Percentiles rank a stretch among this genome's conserved stretches.
phyloP scores from a whole-genome alignment of 2,329 filamentous ascomycete genomes.

The Ophiostoma montium region DNA sequence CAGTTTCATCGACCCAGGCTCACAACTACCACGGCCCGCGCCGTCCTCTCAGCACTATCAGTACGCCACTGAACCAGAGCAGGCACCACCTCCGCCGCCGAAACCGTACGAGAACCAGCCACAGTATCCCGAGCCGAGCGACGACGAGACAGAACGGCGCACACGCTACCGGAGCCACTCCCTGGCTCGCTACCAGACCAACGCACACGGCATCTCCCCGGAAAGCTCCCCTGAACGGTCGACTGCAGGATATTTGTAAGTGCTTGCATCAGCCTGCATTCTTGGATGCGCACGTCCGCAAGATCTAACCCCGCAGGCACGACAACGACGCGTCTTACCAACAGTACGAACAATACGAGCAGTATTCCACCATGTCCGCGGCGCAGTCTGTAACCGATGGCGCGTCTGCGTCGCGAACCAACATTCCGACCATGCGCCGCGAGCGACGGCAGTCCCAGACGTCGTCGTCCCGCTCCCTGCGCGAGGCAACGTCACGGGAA shows the following conservation, averaged over 20 bases:
- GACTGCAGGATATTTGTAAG: neutral
- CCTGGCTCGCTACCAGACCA: neutral
- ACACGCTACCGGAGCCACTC: conserved; percentile 9
- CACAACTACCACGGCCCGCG: conserved; percentile 15
- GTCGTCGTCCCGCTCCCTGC: conserved; percentile 22
- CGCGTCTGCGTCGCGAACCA: conserved; percentile 15
- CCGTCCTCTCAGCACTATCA: conserved; percentile 7
- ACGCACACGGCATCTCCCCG: conserved; percentile 33
- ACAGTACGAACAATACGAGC: neutral
- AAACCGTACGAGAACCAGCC: neutral
- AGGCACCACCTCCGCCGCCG: neutral
- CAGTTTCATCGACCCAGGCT: conserved; percentile 26
- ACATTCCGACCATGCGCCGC: conserved; percentile 38
- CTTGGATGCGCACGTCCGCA: neutral
- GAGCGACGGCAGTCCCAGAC: conserved; percentile 33
- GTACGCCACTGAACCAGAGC: conserved; percentile 1
- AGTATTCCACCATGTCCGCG: conserved; percentile 12
- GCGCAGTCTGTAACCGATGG: neutral
- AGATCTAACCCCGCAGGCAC: too few relatives aligned
- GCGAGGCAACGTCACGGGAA: conserved; percentile 26
- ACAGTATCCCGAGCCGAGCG: neutral
- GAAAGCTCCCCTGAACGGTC: conserved; percentile 40
- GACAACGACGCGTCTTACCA: neutral
- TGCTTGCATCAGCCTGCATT: neutral
- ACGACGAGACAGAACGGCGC: conserved; percentile 4